Conservation (phyloP, 2,329 filamentous ascomycete genomes). For the Talaromyces islandicus region DNA sequence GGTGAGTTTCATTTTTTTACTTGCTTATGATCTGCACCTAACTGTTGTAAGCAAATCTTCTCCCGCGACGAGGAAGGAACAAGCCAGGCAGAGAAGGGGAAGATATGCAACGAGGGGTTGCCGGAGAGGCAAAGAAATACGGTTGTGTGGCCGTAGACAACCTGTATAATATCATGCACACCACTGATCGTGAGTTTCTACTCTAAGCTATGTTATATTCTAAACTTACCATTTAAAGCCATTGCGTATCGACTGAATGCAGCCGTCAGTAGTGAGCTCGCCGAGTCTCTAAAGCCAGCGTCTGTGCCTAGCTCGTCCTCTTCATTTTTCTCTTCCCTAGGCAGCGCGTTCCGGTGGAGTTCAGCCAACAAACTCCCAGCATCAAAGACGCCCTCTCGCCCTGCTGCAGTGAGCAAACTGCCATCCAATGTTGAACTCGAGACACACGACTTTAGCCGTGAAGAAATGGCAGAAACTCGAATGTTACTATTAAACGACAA, state of each 20-base stretch:
- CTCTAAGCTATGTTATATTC: conserved; percentile 17
- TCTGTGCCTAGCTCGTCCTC: conserved; percentile 69
- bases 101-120: conserved; percentile 57
- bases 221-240: conserved; percentile 39
- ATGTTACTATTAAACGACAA: conserved; percentile 90
- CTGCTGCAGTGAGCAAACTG: conserved; percentile 40
- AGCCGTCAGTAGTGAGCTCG: conserved; percentile 75
- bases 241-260: conserved; percentile 92
- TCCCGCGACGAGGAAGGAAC: conserved; percentile 67
- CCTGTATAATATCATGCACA: conserved; percentile 85
- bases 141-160: conserved; percentile 93
- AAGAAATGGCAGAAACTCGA: conserved; percentile 86
- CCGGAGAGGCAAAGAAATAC: conserved; percentile 73
- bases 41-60: conserved; percentile 47
- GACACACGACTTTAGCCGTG: conserved; percentile 87
- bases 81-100: conserved; percentile 69
- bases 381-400: conserved; percentile 54
- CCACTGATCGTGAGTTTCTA: conserved; percentile 50
- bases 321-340: conserved; percentile 60
- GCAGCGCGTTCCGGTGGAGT: conserved; percentile 56
- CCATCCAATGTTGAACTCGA: conserved; percentile 81
- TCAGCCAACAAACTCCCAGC: conserved; percentile 35
- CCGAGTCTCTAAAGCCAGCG: conserved; percentile 67
- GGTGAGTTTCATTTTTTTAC: conserved; percentile 19
- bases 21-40: conserved; percentile 1